Base-by-base conservation (phyloP, 306 rosid genomes). In the Citrullus amarus region DNA sequence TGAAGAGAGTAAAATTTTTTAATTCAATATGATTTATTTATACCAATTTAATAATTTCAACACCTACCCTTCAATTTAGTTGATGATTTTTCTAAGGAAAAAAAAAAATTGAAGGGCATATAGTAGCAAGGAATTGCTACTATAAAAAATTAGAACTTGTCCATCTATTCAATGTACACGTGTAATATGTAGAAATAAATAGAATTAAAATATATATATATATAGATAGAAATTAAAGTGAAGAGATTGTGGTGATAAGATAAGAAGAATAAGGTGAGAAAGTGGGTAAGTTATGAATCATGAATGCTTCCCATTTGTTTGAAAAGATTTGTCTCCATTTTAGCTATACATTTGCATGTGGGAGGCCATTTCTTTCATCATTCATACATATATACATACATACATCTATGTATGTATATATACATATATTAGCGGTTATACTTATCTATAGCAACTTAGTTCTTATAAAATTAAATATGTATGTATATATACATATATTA, bases 261-360 rank as follows among this genome's bases (percentile, higher is more conserved):
- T 67, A 18, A 18, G 6, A 39, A 9, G 30, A 39, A 46, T 46
- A 67, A 18, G 74, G 74, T 67, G 74, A 61, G 41, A 61, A 41
- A 67, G 39, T 66, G 48, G 72, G 22, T 66, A 39, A 66, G 50
- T 38, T 39, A 39, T 5, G 44, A 39, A 39, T 66, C 12, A 65
- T 65, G n/a, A 65, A 65, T 65, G 71, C 13, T 38, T 66, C 50
- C 50, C 50, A 66, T 66, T 66, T 66, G 48, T 16, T 66, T 66
- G 51, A 67, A 67, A 67, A 67, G 73, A 17, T 67, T 67, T 67
- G 73, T 67, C 39, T 67, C 51, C 73, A 67, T 36, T 67, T 67
- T 67, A 8, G 15, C 28, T 2, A 67, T 39, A 67, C 73, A 67
- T 39, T 17, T 17, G 14, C 73, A 67, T 67, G 51, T 39, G 73